Conservation (phyloP, 2,329 filamentous ascomycete genomes). For the Ophiostoma novo-ulmi region DNA sequence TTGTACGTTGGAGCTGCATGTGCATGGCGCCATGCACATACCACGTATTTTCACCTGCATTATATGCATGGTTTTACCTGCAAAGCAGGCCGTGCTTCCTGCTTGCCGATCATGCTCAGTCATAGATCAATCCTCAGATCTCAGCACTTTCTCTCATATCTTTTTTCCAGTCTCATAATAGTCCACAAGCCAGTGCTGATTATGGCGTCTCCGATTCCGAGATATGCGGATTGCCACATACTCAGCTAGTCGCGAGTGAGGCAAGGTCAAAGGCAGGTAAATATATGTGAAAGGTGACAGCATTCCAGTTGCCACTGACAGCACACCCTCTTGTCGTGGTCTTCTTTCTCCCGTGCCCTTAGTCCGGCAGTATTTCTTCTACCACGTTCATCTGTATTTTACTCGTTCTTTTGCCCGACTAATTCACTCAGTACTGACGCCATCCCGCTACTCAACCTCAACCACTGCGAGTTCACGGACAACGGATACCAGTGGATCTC, state of each 20-base stretch:
- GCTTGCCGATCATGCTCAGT: background rate
- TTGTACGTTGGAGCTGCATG: background rate
- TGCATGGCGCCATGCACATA: background rate
- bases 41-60: background rate
- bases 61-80: background rate
- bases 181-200: constrained; percentile 7
- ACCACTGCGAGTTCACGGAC: background rate
- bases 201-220: background rate
- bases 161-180: background rate
- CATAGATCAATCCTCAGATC: background rate
- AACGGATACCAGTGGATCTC: constrained; percentile 10
- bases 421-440: background rate
- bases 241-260: background rate
- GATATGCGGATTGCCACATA: background rate
- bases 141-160: background rate
- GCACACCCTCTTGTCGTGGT: background rate
- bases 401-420: background rate
- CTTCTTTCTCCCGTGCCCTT: background rate
- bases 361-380: background rate
- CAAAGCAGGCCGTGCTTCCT: background rate
- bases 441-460: background rate
- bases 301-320: constrained; percentile 5
- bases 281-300: background rate
- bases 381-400: background rate
- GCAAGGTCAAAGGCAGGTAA: background rate